These are phyloP conservation scores for Sugiyamaella sp. DNA, from an alignment of 1,139 yeast genomes.

Conservation along the genomic window DNA sequence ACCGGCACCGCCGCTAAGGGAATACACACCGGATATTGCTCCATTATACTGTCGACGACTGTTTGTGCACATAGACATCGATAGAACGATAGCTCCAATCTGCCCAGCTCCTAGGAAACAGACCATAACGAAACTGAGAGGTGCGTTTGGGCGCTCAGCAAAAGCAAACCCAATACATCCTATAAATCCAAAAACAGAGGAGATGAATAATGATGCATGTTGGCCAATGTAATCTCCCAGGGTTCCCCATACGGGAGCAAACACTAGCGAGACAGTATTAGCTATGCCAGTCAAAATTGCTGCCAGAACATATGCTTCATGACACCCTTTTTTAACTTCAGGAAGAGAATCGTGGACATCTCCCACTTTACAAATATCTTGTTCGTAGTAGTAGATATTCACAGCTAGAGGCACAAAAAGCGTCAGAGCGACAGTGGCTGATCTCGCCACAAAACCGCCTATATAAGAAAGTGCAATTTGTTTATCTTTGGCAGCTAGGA, in stretches of 20 bases:
- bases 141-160: slow-evolving; percentile 41
- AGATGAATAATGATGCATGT: slow-evolving; percentile 43
- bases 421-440: slow-evolving; percentile 62
- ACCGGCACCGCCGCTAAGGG: slow-evolving; percentile 71
- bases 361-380: slow-evolving; percentile 30
- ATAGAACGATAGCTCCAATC: slow-evolving; percentile 61
- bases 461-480: slow-evolving; percentile 54
- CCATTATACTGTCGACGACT: slow-evolving; percentile 54
- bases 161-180: slow-evolving; percentile 45
- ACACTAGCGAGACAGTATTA: slow-evolving; percentile 57
- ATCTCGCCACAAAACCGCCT: slow-evolving; percentile 66
- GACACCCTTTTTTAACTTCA: slow-evolving; percentile 47
- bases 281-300: slow-evolving; percentile 71
- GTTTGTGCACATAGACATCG: slow-evolving; percentile 52
- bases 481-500: slow-evolving; percentile 45
- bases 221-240: slow-evolving; percentile 57
- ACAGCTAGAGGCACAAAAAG: slow-evolving; percentile 67
- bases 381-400: slow-evolving; percentile 53
- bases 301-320: slow-evolving; percentile 64
- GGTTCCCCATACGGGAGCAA: slow-evolving; percentile 67
- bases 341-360: slow-evolving; percentile 32
- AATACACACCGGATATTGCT: slow-evolving; percentile 67
- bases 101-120: slow-evolving; percentile 54
- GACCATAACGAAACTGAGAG: slow-evolving; percentile 43
- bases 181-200: slow-evolving; percentile 46